phyloP scores from a whole-genome alignment of 768 basidiomycete genomes.

The Collybia sordida region DNA sequence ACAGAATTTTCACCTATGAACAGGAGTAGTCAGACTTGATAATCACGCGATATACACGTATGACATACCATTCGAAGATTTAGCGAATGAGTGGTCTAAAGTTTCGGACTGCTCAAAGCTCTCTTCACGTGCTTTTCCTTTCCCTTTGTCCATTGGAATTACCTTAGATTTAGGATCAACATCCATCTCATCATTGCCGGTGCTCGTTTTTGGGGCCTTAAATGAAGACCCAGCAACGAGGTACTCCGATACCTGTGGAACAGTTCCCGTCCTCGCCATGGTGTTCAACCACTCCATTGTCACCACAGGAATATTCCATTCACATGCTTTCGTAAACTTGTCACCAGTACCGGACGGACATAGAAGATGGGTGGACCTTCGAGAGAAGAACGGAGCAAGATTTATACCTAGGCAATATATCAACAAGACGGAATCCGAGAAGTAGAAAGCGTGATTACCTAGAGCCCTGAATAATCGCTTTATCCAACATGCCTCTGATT shows the following conservation, averaged over 20 bases:
- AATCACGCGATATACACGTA: too few species aligned
- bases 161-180: slow-evolving; percentile 18
- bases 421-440: neutral
- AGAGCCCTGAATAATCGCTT: slow-evolving; percentile 66
- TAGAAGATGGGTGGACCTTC: slow-evolving; percentile 75
- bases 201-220: neutral
- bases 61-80: too few species aligned
- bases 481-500: slow-evolving; percentile 66
- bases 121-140: slow-evolving; percentile 27
- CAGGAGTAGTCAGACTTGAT: too few species aligned
- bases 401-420: slow-evolving; percentile 43
- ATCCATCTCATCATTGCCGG: slow-evolving; percentile 3
- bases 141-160: slow-evolving; percentile 24
- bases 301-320: slow-evolving; percentile 81
- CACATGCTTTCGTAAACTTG: slow-evolving; percentile 76
- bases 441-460: slow-evolving; percentile 38
- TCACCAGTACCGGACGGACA: slow-evolving; percentile 69
- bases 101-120: slow-evolving; percentile 5
- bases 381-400: slow-evolving; percentile 58
- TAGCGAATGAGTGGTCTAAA: too few species aligned
- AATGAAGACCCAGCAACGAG: slow-evolving; percentile 21
- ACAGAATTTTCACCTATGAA: too few species aligned
- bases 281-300: slow-evolving; percentile 66
- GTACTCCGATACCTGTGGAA: slow-evolving; percentile 38
- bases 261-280: slow-evolving; percentile 51